phyloP scores from a whole-genome alignment of 2,329 filamentous ascomycete genomes.

The Zymoseptoria ardabiliae region DNA sequence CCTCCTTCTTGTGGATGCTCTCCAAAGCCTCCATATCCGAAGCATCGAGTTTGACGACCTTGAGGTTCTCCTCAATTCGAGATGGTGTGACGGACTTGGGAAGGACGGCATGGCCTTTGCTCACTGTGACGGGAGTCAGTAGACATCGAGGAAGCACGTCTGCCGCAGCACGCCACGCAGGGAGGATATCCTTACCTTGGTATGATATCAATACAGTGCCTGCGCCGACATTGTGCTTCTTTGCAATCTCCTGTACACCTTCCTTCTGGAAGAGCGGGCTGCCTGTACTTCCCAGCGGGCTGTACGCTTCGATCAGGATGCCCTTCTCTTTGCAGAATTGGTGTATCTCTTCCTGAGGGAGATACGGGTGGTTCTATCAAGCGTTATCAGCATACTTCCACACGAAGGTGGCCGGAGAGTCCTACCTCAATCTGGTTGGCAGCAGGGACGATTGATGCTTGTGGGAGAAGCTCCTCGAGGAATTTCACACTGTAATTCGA shows the following conservation, averaged over 20 bases:
- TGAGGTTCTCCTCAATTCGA: conserved; percentile 60
- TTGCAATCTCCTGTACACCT: conserved; percentile 40
- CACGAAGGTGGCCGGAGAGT: not conserved
- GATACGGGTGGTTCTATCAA: conserved; percentile 54
- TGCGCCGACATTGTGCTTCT: conserved; percentile 42
- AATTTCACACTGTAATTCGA: conserved; percentile 44
- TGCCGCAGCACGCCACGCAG: not conserved
- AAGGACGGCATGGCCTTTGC: conserved; percentile 62
- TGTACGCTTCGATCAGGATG: conserved; percentile 67
- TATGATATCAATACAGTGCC: conserved; percentile 62
- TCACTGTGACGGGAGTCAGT: conserved; percentile 42
- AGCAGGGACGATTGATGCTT: conserved; percentile 20
- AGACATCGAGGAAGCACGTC: not conserved
- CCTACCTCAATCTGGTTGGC: conserved; percentile 20
- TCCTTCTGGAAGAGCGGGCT: conserved; percentile 43
- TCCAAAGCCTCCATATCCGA: conserved; percentile 52
- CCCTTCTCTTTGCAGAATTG: conserved; percentile 60
- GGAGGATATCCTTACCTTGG: conserved; percentile 51
- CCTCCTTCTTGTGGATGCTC: conserved; percentile 40
- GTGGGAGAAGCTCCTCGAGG: conserved; percentile 41
- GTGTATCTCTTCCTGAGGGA: conserved; percentile 65
- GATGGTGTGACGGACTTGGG: conserved; percentile 52
- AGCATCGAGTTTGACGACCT: conserved; percentile 57
- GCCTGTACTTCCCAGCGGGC: conserved; percentile 43
- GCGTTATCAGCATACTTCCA: conserved; percentile 51